phyloP scores from a whole-genome alignment of 2,329 filamentous ascomycete species.

The Chrysosporium queenslandicum region DNA sequence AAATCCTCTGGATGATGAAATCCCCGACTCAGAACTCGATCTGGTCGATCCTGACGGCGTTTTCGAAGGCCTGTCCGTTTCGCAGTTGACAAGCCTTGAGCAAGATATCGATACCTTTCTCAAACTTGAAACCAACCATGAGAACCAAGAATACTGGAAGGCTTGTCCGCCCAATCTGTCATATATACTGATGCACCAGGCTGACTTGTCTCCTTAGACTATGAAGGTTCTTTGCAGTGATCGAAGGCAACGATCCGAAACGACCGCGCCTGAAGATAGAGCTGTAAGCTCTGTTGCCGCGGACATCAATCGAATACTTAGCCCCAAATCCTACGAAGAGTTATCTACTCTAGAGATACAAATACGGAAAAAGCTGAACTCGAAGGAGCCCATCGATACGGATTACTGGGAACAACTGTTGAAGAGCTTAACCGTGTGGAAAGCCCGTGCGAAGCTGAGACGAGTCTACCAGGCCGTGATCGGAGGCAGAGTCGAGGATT shows the following conservation, averaged over 20 bases:
- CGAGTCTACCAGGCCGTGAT: slow-evolving; percentile 68
- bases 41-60: slow-evolving; percentile 72
- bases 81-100: slow-evolving; percentile 64
- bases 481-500: slow-evolving; percentile 54
- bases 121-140: slow-evolving; percentile 64
- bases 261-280: slow-evolving; percentile 54
- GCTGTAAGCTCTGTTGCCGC: slow-evolving; percentile 71
- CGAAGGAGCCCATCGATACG: slow-evolving; percentile 84
- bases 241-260: slow-evolving; percentile 55
- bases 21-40: slow-evolving; percentile 64
- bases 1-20: slow-evolving; percentile 71
- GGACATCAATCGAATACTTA: slow-evolving; percentile 79
- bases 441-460: slow-evolving; percentile 75
- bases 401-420: slow-evolving; percentile 97
- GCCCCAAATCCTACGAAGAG: slow-evolving; percentile 75
- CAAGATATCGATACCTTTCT: slow-evolving; percentile 73
- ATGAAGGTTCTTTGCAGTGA: slow-evolving; percentile 77
- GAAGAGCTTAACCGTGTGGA: slow-evolving; percentile 75
- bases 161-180: slow-evolving; percentile 31
- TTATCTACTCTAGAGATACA: slow-evolving; percentile 78
- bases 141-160: slow-evolving; percentile 81
- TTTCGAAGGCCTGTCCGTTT: slow-evolving; percentile 59
- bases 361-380: slow-evolving; percentile 74
- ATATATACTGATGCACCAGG: neutral
- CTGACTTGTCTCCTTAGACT: slow-evolving; percentile 42